Conservation (phyloP, 2,329 filamentous ascomycete species). For the Colletotrichum sp. region DNA sequence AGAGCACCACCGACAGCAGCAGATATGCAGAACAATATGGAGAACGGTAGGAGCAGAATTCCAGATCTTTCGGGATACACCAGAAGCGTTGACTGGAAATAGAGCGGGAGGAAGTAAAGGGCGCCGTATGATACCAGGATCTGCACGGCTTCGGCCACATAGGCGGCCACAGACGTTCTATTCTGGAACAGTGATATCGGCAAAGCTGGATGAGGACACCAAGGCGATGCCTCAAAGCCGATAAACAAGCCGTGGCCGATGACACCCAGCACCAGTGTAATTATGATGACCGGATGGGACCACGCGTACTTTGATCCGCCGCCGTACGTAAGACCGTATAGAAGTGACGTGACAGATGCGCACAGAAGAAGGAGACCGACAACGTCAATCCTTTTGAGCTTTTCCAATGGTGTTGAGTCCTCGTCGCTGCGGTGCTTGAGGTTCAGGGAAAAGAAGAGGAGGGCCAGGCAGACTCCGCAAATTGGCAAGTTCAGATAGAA, state of each 20-base stretch:
- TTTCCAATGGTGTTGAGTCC: conserved; percentile 1
- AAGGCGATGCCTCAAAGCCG: conserved; percentile 33
- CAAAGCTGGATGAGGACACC: conserved; percentile 37
- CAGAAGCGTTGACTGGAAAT: conserved; percentile 46
- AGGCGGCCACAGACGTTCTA: conserved; percentile 65
- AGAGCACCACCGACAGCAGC: conserved; percentile 29
- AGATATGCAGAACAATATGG: conserved; percentile 32
- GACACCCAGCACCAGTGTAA: conserved; percentile 42
- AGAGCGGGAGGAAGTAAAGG: conserved; percentile 47
- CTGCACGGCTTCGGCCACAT: conserved; percentile 73
- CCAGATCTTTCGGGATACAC: conserved; percentile 46
- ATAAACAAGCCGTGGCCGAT: conserved; percentile 39
- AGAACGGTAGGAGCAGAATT: conserved; percentile 40
- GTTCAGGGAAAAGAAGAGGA: conserved; percentile 26
- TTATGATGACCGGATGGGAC: conserved; percentile 39
- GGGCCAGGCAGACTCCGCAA: conserved; percentile 23
- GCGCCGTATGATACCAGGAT: conserved; percentile 62
- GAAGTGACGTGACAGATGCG: conserved; percentile 34
- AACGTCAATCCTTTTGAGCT: conserved; percentile 38
- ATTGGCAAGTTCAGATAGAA: conserved; percentile 49
- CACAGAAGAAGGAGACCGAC: conserved; percentile 45
- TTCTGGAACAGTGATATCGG: conserved; percentile 50
- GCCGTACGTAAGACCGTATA: conserved; percentile 31
- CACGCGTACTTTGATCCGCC: conserved; percentile 75
- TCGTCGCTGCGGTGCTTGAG: conserved; percentile 22